Conservation (phyloP, 2,329 filamentous ascomycete genomes). For the Ceratocystis variospora region DNA sequence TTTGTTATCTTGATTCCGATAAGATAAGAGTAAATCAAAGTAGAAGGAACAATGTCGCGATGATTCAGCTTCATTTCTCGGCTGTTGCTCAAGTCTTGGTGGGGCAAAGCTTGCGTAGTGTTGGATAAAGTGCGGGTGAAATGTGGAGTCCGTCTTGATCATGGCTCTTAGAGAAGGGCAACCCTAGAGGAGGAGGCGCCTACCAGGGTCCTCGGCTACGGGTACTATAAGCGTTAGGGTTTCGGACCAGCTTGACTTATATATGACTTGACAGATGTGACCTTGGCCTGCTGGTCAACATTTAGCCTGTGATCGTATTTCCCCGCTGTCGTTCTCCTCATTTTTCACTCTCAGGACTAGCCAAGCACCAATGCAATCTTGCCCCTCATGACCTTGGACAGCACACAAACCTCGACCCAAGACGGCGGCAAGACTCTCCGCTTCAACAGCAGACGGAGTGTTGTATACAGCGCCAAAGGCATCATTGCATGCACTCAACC, state of each 20-base stretch:
- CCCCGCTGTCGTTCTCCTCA: not conserved
- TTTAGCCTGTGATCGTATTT: not conserved
- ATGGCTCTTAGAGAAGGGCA: not conserved
- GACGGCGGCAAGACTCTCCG: not conserved
- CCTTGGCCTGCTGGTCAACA: not conserved
- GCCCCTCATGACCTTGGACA: not conserved
- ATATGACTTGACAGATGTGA: not conserved
- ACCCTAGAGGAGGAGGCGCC: not conserved
- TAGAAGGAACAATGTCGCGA: not conserved
- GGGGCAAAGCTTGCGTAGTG: not conserved
- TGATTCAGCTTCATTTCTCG: not conserved
- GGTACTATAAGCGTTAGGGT: not conserved
- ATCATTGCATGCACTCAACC: conserved; percentile 87
- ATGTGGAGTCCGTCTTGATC: not conserved
- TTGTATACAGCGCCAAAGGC: conserved; percentile 83
- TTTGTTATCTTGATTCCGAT: not conserved
- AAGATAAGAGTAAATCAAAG: not conserved
- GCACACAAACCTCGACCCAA: not conserved
- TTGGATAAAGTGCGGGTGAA: conserved; percentile 1
- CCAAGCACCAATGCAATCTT: not conserved
- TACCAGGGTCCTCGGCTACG: not conserved
- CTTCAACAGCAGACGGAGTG: conserved; percentile 48
- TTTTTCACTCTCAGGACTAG: not conserved
- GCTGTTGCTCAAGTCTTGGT: not conserved
- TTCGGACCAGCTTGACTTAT: not conserved